Evolutionary conservation across 306 rosid species (phyloP).

Genomic region (Trifolium fragiferum): DNA sequence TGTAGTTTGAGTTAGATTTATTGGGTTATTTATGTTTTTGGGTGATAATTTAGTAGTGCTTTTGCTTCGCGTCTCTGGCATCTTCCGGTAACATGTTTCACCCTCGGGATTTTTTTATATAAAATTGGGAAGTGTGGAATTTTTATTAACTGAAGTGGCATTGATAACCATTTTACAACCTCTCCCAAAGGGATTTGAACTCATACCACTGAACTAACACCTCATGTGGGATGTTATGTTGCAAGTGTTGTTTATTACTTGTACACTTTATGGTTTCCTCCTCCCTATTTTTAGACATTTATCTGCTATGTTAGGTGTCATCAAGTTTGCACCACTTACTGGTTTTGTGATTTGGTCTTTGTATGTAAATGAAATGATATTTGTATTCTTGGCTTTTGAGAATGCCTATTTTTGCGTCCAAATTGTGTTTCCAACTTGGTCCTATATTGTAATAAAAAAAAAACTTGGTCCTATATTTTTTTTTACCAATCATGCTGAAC

Average conservation of each 20-base stretch:
- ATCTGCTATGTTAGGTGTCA: neutral
- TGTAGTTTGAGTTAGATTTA: conserved; percentile 7
- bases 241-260: neutral
- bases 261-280: neutral
- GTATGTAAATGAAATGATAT: neutral
- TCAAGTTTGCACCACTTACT: conserved; percentile 10
- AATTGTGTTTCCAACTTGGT: conserved; percentile 3
- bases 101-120: too few species aligned
- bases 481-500: conserved; percentile 1
- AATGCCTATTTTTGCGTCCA: conserved; percentile 10
- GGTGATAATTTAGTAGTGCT: neutral
- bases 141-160: neutral
- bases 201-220: neutral
- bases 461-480: neutral
- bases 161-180: neutral
- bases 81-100: too few species aligned
- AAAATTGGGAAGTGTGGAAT: neutral
- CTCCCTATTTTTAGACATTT: neutral
- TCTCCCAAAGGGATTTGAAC: neutral
- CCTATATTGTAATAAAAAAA: too few species aligned
- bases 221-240: neutral
- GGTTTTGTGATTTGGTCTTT: neutral
- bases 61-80: neutral
- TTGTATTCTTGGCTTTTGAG: neutral
- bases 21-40: neutral